Base-by-base conservation (phyloP, 164 flowering plant genomes). In the Akebia trifoliata region DNA sequence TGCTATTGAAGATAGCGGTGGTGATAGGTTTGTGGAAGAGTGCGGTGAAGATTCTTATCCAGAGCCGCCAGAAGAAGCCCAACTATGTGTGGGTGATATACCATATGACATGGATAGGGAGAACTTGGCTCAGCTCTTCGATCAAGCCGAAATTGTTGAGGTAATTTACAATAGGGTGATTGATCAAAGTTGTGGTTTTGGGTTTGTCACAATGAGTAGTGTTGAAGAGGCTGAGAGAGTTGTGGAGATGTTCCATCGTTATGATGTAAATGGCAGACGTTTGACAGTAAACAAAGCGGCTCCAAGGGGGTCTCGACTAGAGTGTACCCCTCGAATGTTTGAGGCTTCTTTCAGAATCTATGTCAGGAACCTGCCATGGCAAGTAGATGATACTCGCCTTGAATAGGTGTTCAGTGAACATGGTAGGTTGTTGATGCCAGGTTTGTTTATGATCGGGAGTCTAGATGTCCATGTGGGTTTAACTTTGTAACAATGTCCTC, bases 341-440 rank as follows among this genome's bases (percentile, higher is more conserved):
- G 81, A 68, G 22, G 50, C 83, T 55, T 37, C 77, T 43, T 73
- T 61, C 57, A 83, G 81, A 69, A 59, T 83, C 48, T 85, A 87
- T 56, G 95, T 87, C 4, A 94, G 91, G 25, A 90, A 90, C 74
- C 67, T 90, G 14, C 86, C 91, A 46, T 90, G 95, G 97, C 77
- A 79, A 61, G 80, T 80, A 31, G 97, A 90, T 64, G 68, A 72
- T 46, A 67, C 40, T 17, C 80, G 86, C 30, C 68, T 90, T 38
- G 84, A 84, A 68, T 82, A 85, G 69, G 34, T 86, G 15, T 87
- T 90, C 64, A 84, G 86, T 60, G 86, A 90, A 58, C 80, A 84
- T 63, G 97, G 95, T 6, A 81, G 36, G 97, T 90, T 4, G 64
- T 77, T 25, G 75, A 72, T 61, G 87, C 94, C 40, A 75, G 86